Evolutionary conservation across 805 yeast species (phyloP), one percentile per base, ranked within the genome.

Genomic region (Brettanomyces anomalus): DNA sequence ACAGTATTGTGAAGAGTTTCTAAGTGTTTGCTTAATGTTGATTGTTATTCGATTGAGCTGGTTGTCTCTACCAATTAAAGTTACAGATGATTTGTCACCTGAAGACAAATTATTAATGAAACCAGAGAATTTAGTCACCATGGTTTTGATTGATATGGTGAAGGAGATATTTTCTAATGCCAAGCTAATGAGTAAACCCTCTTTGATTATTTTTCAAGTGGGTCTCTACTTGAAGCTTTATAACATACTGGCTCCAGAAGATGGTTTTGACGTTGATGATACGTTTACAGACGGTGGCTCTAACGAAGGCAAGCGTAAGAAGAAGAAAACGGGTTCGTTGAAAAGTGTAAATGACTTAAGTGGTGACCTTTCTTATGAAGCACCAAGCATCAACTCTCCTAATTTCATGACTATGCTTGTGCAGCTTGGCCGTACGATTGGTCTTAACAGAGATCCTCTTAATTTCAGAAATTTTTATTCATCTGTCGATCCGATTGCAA

Each of bases 201-300:
- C 70, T 31, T 50, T 76, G 40, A 66, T 68, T 20, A 67, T 77
- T 14, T 71, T 81, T 28, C 87, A 81, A 53, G 76, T 77, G 52
- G 79, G 77, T 1, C 58, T 77, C 15, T 76, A 65, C 55, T 67
- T 79, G 55, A 77, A 77, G 46, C 57, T 71, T 36, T 81, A 79
- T 60, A 71, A 68, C 48, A 70, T 65, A 46, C 66, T 69, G 47
- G 74, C 82, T 10, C 81, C 84, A 1, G 81, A 79, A 47, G 79
- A 74, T 47, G 74, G 73, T 2, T 64, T 64, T 47, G 68, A 64
- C 44, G 49, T 64, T 33, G 69, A 63, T 46, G 75, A 69, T 47
- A 62, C 68, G 3, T 60, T 67, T 18, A 65, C 65, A 4, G 58
- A 53, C 26, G 28, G 28, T 24, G 28, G 28, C 10, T 24, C 28